Conservation (phyloP, 1,284 basidiomycete genomes). For the Apiotrichum gracile region DNA sequence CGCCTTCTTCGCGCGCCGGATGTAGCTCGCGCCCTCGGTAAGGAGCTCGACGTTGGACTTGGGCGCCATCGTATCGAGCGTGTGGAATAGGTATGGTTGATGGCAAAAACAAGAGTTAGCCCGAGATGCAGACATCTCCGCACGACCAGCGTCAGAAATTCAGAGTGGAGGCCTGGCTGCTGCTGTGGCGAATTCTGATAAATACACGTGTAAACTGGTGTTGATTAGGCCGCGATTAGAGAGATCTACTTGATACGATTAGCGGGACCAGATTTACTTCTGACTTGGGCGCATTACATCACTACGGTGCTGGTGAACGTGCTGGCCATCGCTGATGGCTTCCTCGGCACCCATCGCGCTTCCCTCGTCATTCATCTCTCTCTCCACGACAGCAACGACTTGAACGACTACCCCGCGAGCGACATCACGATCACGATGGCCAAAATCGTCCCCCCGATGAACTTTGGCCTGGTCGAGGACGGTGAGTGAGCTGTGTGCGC, state of each 20-base stretch:
- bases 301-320: background rate
- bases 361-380: too few species aligned
- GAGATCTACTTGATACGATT: background rate
- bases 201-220: background rate
- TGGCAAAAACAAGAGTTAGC: too few species aligned
- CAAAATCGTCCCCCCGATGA: constrained; percentile 50
- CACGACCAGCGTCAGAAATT: background rate
- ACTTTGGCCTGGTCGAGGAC: constrained; percentile 53
- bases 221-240: background rate
- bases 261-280: background rate
- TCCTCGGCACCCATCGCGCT: too few species aligned
- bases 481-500: constrained; percentile 23
- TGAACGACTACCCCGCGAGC: background rate
- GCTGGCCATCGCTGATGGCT: background rate
- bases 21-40: constrained; percentile 46
- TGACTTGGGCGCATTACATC: background rate
- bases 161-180: background rate
- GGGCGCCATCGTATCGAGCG: constrained; percentile 1
- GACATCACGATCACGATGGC: too few species aligned
- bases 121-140: too few species aligned
- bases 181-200: background rate
- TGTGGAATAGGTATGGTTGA: background rate
- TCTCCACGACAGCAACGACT: background rate
- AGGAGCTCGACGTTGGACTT: constrained; percentile 45
- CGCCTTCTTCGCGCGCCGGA: constrained; percentile 43